Evolutionary conservation across 1,284 basidiomycete species (phyloP), one percentile per base, ranked within the genome.

Genomic region (Jaminaea rosea): DNA sequence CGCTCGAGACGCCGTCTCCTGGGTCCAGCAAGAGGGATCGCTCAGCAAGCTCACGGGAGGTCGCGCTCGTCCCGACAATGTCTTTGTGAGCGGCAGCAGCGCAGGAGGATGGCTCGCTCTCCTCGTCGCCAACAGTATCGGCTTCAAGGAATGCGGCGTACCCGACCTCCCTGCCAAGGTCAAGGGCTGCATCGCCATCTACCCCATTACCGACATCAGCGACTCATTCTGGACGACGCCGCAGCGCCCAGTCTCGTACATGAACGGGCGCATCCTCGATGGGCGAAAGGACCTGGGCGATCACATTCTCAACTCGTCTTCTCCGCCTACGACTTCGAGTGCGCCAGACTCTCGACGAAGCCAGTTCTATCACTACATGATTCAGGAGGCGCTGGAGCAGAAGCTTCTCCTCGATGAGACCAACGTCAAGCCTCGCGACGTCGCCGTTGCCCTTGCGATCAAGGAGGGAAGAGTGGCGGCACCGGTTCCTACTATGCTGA

Each of bases 101-200:
- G 67, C 66, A 1, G 67, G 67, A 7, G 67, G 65, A 3, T 69
- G 60, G 60, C 52, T 66, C 2, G 62, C 62, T 13, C 41, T 67
- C 7, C 44, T 69, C 2, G 47, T 45, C 4, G 62, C 56, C 15
- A 47, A 56, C 4, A 52, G 52, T 2, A 32, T 66, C 21, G 63
- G 58, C 23, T 64, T 66, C 50, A 49, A 58, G 44, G 60, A 50
- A 44, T 53, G 53, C 26, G 61, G 59, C 21, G 11, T 63, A 21
- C 17, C 39, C 19, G 39, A 24, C 19, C 19, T 52, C 29, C 41
- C 44, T 7, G 26, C 26, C 1, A 15, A 26, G 13, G 41, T 55
- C 17, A 44, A 46, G 11, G 62, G 29, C 0, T 47, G 58, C 29
- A 53, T 57, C 3, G 56, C 60, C 7, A 62, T 69, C 50, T 69